Evolutionary conservation across 2,329 filamentous ascomycete genomes (phyloP).

Genomic region (Aspergillus felis): DNA sequence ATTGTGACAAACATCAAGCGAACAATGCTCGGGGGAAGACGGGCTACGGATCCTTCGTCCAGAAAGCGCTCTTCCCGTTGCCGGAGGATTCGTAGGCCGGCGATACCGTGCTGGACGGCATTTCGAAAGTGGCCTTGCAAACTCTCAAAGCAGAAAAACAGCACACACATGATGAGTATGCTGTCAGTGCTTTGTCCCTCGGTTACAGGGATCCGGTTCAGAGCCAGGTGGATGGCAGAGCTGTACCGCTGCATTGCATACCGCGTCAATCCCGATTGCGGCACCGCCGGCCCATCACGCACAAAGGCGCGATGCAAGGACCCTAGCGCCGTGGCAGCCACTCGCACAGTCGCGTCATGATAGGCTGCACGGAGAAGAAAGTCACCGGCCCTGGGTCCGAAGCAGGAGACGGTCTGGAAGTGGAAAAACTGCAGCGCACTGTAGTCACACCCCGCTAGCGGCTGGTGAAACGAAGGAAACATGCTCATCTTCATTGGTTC

Average conservation of each 20-base stretch:
- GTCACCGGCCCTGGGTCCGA: slow-evolving; percentile 42
- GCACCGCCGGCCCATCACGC: background rate
- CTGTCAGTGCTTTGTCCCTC: slow-evolving; percentile 29
- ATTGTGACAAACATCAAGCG: slow-evolving; percentile 11
- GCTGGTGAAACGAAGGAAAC: slow-evolving; percentile 14
- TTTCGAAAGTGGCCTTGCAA: slow-evolving; percentile 48
- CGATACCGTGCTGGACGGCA: slow-evolving; percentile 37
- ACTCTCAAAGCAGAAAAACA: slow-evolving; percentile 55
- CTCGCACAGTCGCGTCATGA: slow-evolving; percentile 45
- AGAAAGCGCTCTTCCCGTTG: slow-evolving; percentile 7
- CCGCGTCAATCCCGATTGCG: slow-evolving; percentile 13
- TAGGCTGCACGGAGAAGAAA: slow-evolving; percentile 46
- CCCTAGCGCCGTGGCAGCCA: slow-evolving; percentile 49
- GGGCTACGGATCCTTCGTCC: background rate
- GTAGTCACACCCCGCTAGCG: slow-evolving; percentile 29
- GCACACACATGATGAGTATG: slow-evolving; percentile 45
- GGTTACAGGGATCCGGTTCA: slow-evolving; percentile 31
- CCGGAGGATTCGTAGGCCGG: slow-evolving; percentile 27
- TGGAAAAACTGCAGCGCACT: slow-evolving; percentile 40
- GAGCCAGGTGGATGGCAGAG: slow-evolving; percentile 43
- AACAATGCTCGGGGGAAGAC: slow-evolving; percentile 12
- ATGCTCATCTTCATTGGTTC: slow-evolving; percentile 10
- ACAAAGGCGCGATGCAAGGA: slow-evolving; percentile 42
- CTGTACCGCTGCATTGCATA: slow-evolving; percentile 47
- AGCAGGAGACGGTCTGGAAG: slow-evolving; percentile 38